phyloP scores from a whole-genome alignment of 2,329 filamentous ascomycete species.

The Calonectria fujianensis region DNA sequence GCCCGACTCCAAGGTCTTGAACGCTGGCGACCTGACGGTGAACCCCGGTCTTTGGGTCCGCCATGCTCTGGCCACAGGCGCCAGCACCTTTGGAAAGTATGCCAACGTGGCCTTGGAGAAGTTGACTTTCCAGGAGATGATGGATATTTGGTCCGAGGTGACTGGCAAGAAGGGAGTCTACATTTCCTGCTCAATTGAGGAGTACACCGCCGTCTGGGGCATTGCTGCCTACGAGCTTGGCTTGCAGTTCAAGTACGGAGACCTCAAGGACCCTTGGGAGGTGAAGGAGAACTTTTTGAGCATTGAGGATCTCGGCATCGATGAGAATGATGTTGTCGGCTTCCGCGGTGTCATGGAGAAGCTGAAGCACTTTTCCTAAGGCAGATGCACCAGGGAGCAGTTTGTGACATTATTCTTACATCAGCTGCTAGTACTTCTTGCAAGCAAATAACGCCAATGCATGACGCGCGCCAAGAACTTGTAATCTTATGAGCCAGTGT shows the following conservation, averaged over 20 bases:
- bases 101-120: conserved; percentile 36
- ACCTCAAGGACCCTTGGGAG: conserved; percentile 32
- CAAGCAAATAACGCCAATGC: neutral
- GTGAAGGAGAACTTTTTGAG: conserved; percentile 29
- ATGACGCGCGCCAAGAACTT: neutral
- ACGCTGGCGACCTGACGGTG: conserved; percentile 35
- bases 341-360: conserved; percentile 36
- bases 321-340: conserved; percentile 30
- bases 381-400: neutral
- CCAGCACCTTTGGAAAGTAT: conserved; percentile 29
- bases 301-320: conserved; percentile 29
- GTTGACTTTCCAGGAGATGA: conserved; percentile 29
- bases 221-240: conserved; percentile 28
- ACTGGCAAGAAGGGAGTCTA: conserved; percentile 37
- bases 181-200: conserved; percentile 26
- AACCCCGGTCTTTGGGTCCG: conserved; percentile 35
- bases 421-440: neutral
- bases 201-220: conserved; percentile 31
- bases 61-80: conserved; percentile 29
- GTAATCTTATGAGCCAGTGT: neutral
- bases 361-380: conserved; percentile 14
- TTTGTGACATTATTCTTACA: neutral
- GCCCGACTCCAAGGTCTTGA: conserved; percentile 27
- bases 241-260: conserved; percentile 34
- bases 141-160: conserved; percentile 32